Evolutionary conservation across 768 basidiomycete genomes (phyloP).

Genomic region (Pleurotus cornucopiae): DNA sequence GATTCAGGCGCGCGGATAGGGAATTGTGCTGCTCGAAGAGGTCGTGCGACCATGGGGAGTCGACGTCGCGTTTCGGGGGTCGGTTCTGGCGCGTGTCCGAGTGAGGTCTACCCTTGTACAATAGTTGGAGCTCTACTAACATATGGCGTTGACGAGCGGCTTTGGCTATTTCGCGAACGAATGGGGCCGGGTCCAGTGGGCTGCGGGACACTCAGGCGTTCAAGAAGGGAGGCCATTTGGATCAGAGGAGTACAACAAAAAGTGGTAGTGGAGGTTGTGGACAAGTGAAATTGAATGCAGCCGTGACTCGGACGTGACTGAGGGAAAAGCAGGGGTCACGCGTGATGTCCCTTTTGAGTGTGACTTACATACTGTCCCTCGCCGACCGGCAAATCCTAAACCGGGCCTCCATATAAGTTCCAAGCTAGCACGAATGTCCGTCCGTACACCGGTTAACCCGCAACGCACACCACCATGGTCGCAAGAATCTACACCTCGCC

Average conservation of each 20-base stretch:
- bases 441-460: too few species aligned
- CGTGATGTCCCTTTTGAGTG: background rate
- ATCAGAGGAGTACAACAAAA: background rate
- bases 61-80: conserved; percentile 61
- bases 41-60: conserved; percentile 71
- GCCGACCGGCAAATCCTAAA: too few species aligned
- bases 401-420: too few species aligned
- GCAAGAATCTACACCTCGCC: conserved; percentile 46
- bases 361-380: background rate
- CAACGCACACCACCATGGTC: conserved; percentile 22
- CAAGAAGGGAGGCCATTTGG: conserved; percentile 54
- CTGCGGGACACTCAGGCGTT: conserved; percentile 46
- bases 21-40: conserved; percentile 59
- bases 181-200: conserved; percentile 39
- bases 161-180: conserved; percentile 34
- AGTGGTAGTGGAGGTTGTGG: background rate
- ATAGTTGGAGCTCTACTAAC: conserved; percentile 33
- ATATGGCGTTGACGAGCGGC: conserved; percentile 45
- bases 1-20: conserved; percentile 54
- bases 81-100: conserved; percentile 36
- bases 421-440: too few species aligned
- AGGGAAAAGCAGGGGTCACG: background rate
- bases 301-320: background rate
- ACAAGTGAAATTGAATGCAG: background rate
- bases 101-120: conserved; percentile 16